Evolutionary conservation across 2,329 filamentous ascomycete genomes (phyloP).

Genomic region (Hymenoscyphus infarciens): DNA sequence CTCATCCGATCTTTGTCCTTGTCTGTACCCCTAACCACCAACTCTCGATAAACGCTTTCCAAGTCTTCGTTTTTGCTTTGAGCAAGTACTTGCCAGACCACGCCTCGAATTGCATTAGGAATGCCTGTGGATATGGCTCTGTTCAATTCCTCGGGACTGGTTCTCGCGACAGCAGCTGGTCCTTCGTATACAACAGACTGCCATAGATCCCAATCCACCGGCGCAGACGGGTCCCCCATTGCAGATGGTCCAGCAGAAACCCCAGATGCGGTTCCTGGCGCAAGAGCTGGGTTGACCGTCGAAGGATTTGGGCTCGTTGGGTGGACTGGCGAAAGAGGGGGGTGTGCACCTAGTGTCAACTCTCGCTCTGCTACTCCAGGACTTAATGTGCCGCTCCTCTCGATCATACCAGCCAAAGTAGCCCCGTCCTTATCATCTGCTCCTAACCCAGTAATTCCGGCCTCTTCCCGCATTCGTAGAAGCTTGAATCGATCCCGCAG

Average conservation of each 20-base stretch:
- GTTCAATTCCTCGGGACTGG: constrained; percentile 85
- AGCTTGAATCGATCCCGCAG: constrained; percentile 77
- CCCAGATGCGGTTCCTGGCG: constrained; percentile 82
- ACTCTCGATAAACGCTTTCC: constrained; percentile 79
- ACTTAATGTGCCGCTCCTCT: constrained; percentile 42
- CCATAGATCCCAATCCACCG: constrained; percentile 99
- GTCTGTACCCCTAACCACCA: constrained; percentile 75
- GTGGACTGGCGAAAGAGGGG: constrained; percentile 32
- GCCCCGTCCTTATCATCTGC: constrained; percentile 44
- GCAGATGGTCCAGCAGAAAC: constrained; percentile 72
- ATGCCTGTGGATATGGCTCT: constrained; percentile 90
- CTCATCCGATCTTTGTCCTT: constrained; percentile 66
- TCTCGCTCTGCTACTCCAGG: constrained; percentile 37
- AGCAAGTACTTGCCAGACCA: constrained; percentile 96
- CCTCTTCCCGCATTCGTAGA: constrained; percentile 71
- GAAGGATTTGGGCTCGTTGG: constrained; percentile 50
- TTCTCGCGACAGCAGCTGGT: constrained; percentile 79
- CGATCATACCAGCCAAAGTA: constrained; percentile 41
- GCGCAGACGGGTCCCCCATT: constrained; percentile 57
- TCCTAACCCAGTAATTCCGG: constrained; percentile 50
- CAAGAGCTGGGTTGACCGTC: constrained; percentile 65
- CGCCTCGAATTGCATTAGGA: constrained; percentile 90
- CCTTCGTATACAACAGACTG: constrained; percentile 94
- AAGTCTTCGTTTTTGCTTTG: constrained; percentile 92
- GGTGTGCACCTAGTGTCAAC: constrained; percentile 41